A percentile compares a stretch with the other conserved stretches of the same genome.
These are phyloP conservation scores for Rhizopus sp. DNA, from an alignment of 371 early-diverging fungal genomes.

Conservation along the genomic window DNA sequence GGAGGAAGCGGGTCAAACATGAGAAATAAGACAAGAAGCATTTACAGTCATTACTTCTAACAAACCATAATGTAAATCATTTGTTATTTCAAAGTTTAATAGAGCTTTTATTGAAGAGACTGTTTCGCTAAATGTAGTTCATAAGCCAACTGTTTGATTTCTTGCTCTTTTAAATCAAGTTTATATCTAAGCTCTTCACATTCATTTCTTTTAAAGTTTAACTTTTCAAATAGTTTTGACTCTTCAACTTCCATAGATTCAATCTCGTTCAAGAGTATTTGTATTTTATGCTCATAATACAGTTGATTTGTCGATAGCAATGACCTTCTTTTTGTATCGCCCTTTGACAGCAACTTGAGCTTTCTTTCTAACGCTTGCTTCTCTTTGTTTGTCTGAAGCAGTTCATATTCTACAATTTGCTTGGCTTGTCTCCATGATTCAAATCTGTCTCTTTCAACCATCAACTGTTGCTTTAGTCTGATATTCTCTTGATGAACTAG, in stretches of 20 bases:
- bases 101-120: not conserved
- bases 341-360: not conserved
- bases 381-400: slow-evolving; percentile 1
- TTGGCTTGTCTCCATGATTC: slow-evolving; percentile 11
- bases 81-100: too few species aligned
- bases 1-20: not conserved
- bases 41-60: too few species aligned
- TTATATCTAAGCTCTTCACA: slow-evolving; percentile 7
- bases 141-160: slow-evolving; percentile 18
- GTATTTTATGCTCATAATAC: slow-evolving; percentile 23
- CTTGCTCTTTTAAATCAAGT: slow-evolving; percentile 16
- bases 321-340: not conserved
- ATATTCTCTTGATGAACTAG: slow-evolving; percentile 23
- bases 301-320: slow-evolving; percentile 8
- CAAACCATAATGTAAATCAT: not conserved
- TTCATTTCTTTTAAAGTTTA: slow-evolving; percentile 6
- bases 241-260: slow-evolving; percentile 32
- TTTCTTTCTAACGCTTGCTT: slow-evolving; percentile 1
- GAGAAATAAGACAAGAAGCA: not conserved
- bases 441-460: slow-evolving; percentile 14
- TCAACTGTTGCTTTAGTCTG: slow-evolving; percentile 13
- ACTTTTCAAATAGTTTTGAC: not conserved
- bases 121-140: slow-evolving; percentile 12
- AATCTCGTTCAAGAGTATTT: slow-evolving; percentile 26
- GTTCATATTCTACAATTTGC: not conserved